These are phyloP conservation scores for Tuctoria greenei DNA, from an alignment of 176 grass and related monocot genomes.

Conservation along the genomic window DNA sequence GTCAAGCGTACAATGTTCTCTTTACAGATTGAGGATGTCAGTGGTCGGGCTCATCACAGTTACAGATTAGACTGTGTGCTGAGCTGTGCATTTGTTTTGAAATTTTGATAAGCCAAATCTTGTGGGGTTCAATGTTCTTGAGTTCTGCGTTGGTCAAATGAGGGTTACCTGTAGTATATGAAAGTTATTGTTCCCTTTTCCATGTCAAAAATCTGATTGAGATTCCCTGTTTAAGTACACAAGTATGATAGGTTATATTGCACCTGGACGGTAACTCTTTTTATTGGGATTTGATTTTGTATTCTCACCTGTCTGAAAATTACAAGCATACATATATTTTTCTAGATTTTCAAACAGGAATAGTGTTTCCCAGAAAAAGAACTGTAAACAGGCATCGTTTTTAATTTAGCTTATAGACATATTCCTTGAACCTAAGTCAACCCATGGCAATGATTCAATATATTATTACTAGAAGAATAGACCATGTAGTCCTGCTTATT, in stretches of 20 bases:
- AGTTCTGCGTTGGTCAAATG: neutral
- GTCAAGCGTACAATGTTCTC: no score
- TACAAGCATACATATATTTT: neutral
- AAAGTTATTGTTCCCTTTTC: neutral
- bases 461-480: conserved; percentile 1
- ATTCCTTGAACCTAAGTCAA: neutral
- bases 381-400: neutral
- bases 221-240: neutral
- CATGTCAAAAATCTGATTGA: neutral
- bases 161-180: neutral
- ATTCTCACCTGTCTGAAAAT: neutral
- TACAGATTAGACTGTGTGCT: neutral
- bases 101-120: neutral
- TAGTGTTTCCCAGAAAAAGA: neutral
- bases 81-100: neutral
- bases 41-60: neutral
- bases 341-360: neutral
- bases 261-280: no score
- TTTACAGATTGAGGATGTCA: neutral
- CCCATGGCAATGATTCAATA: neutral
- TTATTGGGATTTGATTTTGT: neutral
- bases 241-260: neutral
- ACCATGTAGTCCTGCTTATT: neutral
- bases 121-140: neutral
- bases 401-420: neutral